Conservation (phyloP, 108 stramenopile genomes). For the Conticribra weissflogii region DNA sequence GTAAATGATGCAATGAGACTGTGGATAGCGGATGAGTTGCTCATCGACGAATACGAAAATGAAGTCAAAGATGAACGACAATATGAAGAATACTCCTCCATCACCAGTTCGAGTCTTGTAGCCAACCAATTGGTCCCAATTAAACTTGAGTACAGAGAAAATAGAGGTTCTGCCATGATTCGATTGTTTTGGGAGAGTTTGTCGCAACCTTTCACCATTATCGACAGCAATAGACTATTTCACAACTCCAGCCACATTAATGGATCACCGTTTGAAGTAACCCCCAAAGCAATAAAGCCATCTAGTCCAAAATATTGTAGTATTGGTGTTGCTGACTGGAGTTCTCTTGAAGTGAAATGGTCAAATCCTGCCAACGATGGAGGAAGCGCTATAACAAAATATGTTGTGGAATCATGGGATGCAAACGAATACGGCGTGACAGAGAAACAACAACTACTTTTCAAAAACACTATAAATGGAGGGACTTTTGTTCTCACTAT, state of each 20-base stretch:
- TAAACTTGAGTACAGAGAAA: slow-evolving; percentile 70
- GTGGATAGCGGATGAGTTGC: slow-evolving; percentile 65
- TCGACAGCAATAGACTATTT: slow-evolving; percentile 58
- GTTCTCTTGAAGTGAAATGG: slow-evolving; percentile 59
- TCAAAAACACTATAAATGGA: slow-evolving; percentile 25
- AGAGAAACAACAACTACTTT: slow-evolving; percentile 51
- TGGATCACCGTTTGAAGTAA: slow-evolving; percentile 56
- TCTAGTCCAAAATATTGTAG: slow-evolving; percentile 45
- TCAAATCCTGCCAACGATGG: slow-evolving; percentile 65
- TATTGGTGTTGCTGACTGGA: slow-evolving; percentile 51
- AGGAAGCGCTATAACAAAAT: slow-evolving; percentile 57
- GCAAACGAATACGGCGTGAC: slow-evolving; percentile 38
- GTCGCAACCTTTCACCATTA: slow-evolving; percentile 57
- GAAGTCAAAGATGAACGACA: slow-evolving; percentile 36
- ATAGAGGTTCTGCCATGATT: slow-evolving; percentile 55
- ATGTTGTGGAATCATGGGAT: slow-evolving; percentile 67
- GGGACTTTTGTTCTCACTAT: slow-evolving; percentile 25
- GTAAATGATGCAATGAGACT: slow-evolving; percentile 80
- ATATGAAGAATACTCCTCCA: slow-evolving; percentile 17
- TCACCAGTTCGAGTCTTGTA: slow-evolving; percentile 16
- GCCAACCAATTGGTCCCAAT: slow-evolving; percentile 41
- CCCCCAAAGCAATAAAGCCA: slow-evolving; percentile 55
- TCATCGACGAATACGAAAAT: slow-evolving; percentile 76
- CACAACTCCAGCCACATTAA: slow-evolving; percentile 37
- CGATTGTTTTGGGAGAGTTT: slow-evolving; percentile 61